Percentiles rank a stretch among this genome's conserved stretches.
phyloP scores from a whole-genome alignment of 371 early-diverging fungal species.

The Parasitella parasitica region DNA sequence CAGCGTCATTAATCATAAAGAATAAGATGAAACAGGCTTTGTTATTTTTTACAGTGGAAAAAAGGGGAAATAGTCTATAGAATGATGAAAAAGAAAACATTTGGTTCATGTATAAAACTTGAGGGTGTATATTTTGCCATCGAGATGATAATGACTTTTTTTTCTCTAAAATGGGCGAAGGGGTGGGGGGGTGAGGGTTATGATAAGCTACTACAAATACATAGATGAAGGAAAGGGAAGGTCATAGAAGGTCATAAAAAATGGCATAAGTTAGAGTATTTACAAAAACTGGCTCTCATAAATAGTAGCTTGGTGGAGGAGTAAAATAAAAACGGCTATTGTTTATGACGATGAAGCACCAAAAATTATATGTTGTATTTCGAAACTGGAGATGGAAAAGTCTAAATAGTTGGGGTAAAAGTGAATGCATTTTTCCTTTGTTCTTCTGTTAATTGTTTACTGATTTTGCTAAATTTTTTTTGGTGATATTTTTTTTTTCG shows the following conservation, averaged over 20 bases:
- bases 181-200: slow-evolving; percentile 20
- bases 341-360: neutral
- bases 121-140: neutral
- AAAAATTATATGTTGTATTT: neutral
- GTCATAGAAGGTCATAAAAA: neutral
- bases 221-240: neutral
- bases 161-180: neutral
- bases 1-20: neutral
- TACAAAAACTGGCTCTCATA: slow-evolving; percentile 2
- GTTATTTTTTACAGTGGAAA: neutral
- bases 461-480: slow-evolving; percentile 1
- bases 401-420: neutral
- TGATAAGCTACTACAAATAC: slow-evolving; percentile 13
- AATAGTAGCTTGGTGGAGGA: slow-evolving; percentile 4
- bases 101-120: slow-evolving; percentile 11
- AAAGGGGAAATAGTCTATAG: neutral
- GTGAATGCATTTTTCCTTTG: too few species aligned
- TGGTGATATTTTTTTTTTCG: neutral
- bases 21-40: neutral
- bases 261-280: neutral
- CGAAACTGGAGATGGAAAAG: neutral
- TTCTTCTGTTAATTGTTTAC: neutral
- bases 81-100: neutral
- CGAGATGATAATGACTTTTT: slow-evolving; percentile 1
- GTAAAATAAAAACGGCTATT: neutral